Percentiles rank a stretch among this genome's conserved stretches.
phyloP scores from a whole-genome alignment of 1,284 basidiomycete species.

The Marasmius sp. region DNA sequence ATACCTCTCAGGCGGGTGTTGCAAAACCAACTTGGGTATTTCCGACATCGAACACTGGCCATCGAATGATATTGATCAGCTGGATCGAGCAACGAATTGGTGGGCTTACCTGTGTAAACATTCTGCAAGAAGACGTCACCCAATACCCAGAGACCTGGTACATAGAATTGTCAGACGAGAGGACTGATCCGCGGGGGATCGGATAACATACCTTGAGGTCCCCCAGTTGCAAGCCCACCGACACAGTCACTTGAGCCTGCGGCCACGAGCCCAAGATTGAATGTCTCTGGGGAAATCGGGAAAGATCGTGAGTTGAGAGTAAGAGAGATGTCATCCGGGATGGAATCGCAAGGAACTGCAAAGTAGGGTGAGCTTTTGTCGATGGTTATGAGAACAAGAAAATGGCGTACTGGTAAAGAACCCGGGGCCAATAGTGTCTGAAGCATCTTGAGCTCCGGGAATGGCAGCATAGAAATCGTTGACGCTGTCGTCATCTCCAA shows the following conservation, averaged over 20 bases:
- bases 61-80: neutral
- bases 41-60: slow-evolving; percentile 14
- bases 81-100: neutral
- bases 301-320: slow-evolving; percentile 44
- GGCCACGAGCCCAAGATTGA: slow-evolving; percentile 34
- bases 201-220: slow-evolving; percentile 19
- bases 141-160: slow-evolving; percentile 29
- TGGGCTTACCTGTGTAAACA: slow-evolving; percentile 25
- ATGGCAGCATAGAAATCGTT: slow-evolving; percentile 43
- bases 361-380: neutral
- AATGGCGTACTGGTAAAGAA: slow-evolving; percentile 24
- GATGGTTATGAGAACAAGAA: neutral
- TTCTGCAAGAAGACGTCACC: slow-evolving; percentile 34
- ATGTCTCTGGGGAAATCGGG: slow-evolving; percentile 31
- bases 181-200: neutral
- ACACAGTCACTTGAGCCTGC: slow-evolving; percentile 30
- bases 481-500: slow-evolving; percentile 44
- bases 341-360: slow-evolving; percentile 40
- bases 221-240: slow-evolving; percentile 27
- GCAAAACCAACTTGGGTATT: slow-evolving; percentile 16
- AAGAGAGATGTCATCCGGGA: slow-evolving; percentile 33
- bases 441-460: slow-evolving; percentile 35
- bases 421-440: slow-evolving; percentile 31
- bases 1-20: slow-evolving; percentile 5
- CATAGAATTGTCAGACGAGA: neutral